A percentile compares a stretch with the other conserved stretches of the same genome.
Evolutionary conservation across 2,329 filamentous ascomycete genomes (phyloP).

Genomic region (Colletotrichum tofieldiae): DNA sequence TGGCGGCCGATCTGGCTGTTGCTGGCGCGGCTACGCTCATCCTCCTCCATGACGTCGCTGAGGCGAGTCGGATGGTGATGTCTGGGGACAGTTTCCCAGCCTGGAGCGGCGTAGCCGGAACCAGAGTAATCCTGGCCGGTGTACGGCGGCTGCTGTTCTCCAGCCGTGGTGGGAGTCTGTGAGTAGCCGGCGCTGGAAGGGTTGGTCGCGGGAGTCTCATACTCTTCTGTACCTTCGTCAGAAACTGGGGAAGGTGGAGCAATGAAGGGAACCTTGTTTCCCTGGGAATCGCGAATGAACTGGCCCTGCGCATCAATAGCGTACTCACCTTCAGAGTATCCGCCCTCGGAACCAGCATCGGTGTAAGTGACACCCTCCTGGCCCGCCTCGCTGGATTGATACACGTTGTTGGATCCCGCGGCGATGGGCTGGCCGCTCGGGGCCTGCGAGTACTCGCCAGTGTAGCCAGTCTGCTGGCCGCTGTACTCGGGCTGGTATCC

Average conservation of each 20-base stretch:
- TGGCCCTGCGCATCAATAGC: slow-evolving; percentile 74
- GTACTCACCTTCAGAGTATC: slow-evolving; percentile 81
- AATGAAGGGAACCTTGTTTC: slow-evolving; percentile 71
- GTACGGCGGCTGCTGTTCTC: slow-evolving; percentile 46
- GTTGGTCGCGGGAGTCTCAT: slow-evolving; percentile 67
- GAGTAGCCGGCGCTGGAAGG: slow-evolving; percentile 52
- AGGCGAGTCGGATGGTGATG: slow-evolving; percentile 92
- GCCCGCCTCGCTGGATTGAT: slow-evolving; percentile 40
- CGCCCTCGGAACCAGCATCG: slow-evolving; percentile 68
- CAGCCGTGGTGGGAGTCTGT: slow-evolving; percentile 51
- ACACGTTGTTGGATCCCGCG: slow-evolving; percentile 48
- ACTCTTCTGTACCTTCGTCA: slow-evolving; percentile 70
- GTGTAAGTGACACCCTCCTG: slow-evolving; percentile 39
- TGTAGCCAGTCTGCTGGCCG: slow-evolving; percentile 49
- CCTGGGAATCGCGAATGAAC: slow-evolving; percentile 73
- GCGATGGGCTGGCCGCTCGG: slow-evolving; percentile 60
- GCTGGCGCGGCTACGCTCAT: slow-evolving; percentile 84
- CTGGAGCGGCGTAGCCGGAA: slow-evolving; percentile 75
- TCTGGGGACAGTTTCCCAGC: slow-evolving; percentile 83
- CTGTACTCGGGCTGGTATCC: slow-evolving; percentile 48
- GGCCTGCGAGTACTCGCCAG: slow-evolving; percentile 58
- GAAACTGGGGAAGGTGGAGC: slow-evolving; percentile 63
- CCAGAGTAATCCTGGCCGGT: slow-evolving; percentile 75
- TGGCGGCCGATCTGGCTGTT: slow-evolving; percentile 66
- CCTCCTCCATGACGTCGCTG: slow-evolving; percentile 90